Conservation (phyloP, 257 asterid species). For the Salvia miltiorrhiza region DNA sequence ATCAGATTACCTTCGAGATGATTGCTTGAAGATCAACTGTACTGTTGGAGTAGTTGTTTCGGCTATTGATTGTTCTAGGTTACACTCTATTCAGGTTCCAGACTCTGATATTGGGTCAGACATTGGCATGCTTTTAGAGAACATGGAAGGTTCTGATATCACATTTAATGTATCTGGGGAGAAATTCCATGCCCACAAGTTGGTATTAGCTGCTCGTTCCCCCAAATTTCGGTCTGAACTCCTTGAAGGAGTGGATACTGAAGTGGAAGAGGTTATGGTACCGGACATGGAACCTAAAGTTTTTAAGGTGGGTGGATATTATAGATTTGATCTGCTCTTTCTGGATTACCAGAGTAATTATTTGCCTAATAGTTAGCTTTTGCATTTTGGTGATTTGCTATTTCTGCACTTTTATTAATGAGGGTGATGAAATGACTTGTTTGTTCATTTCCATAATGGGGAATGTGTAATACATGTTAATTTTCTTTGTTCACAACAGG, state of each 20-base stretch:
- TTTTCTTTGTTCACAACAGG: conserved; percentile 45
- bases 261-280: conserved; percentile 61
- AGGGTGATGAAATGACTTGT: conserved; percentile 5
- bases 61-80: conserved; percentile 76
- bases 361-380: background rate
- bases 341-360: background rate
- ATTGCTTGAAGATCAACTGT: conserved; percentile 96
- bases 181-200: conserved; percentile 82
- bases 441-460: background rate
- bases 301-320: conserved; percentile 61
- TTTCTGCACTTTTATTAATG: background rate
- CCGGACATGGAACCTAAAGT: conserved; percentile 84
- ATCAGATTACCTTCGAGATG: conserved; percentile 92
- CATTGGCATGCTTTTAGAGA: conserved; percentile 79
- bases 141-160: conserved; percentile 81
- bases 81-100: conserved; percentile 87
- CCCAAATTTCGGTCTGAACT: conserved; percentile 58
- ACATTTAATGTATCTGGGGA: conserved; percentile 73
- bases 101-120: conserved; percentile 85
- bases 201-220: conserved; percentile 96
- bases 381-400: background rate
- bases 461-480: conserved; percentile 14
- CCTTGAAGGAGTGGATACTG: conserved; percentile 53
- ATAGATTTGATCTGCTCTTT: conserved; percentile 3
- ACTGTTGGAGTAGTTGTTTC: conserved; percentile 98